phyloP scores from a whole-genome alignment of 2,329 filamentous ascomycete species.

The Trichoderma afroharzianum region DNA sequence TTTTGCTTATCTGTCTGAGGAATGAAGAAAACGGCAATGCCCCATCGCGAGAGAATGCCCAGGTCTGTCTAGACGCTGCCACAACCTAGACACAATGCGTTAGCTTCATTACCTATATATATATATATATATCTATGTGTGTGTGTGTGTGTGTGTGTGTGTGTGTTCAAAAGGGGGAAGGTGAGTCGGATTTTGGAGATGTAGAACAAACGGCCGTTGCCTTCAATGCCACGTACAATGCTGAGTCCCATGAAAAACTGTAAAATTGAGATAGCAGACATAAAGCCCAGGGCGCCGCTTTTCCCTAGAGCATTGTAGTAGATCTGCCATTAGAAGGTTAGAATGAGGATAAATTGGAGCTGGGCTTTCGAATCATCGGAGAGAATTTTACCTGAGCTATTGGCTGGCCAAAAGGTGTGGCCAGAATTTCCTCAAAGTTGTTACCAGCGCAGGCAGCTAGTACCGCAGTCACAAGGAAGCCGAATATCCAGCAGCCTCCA shows the following conservation, averaged over 20 bases:
- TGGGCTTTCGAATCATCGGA: not conserved
- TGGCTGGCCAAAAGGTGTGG: not conserved
- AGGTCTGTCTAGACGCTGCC: constrained; percentile 1
- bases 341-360: not conserved
- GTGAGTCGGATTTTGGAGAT: too few relatives aligned
- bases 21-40: not conserved
- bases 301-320: constrained; percentile 4
- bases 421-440: not conserved
- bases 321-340: not conserved
- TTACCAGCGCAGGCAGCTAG: not conserved
- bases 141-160: too few relatives aligned
- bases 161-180: not conserved
- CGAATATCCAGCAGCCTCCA: constrained; percentile 2
- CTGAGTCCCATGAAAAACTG: constrained; percentile 5
- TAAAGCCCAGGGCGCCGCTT: not conserved
- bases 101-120: not conserved
- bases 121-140: too few relatives aligned
- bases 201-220: too few relatives aligned
- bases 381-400: not conserved
- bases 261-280: not conserved
- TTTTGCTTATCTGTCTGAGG: not conserved
- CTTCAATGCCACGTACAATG: not conserved
- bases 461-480: not conserved
- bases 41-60: constrained; percentile 3
- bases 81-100: not conserved